Evolutionary conservation across 108 stramenopile genomes (phyloP), one percentile per base, ranked within the genome.

Genomic region (Cyclotella distinguenda): DNA sequence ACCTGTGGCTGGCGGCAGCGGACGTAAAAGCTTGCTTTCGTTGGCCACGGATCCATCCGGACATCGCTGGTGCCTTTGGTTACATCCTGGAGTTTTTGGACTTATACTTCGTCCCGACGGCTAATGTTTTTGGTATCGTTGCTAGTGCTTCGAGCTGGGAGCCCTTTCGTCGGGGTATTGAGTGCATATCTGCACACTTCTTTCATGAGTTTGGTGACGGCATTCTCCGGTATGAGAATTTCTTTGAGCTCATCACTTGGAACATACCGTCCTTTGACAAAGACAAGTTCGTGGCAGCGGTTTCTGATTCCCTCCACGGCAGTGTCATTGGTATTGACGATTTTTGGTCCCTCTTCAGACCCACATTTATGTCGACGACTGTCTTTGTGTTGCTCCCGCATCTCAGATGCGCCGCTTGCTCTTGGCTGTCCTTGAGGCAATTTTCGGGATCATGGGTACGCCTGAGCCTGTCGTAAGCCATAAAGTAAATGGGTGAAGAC

Each of bases 371-470:
- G 68, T 70, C 1, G 59, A 60, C 49, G 59, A 70, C 33, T 21
- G 31, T 1, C 16, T 60, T 6, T 4, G 51, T 13, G 22, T 33
- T 11, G 43, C 40, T 1, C 8, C 32, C 0, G 9, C 11, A 0
- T 7, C 27, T 4, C 9, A 12, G 0, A 63, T 72, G 61, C 12
- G 56, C 33, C 13, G 30, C 0, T 1, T 11, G 0, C 40, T 72
- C 1, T 27, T 45, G 1, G 62, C 56, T 3, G 39, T 40, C 0
- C 55, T 72, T 3, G 62, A 72, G 19, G 71, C 71, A 36, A 57
- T 64, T 26, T 72, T 72, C 43, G 19, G 18, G 2, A 25, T 72
- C 1, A 57, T 64, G 71, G 71, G 71, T 15, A 9, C 13, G 0
- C 53, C 32, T 5, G 46, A 72, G 10, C 1, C 8, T 6, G 19